Percentiles rank a stretch among this genome's conserved stretches.
Conservation (phyloP, 768 basidiomycete genomes). For the Boletus vermiculosoides region DNA sequence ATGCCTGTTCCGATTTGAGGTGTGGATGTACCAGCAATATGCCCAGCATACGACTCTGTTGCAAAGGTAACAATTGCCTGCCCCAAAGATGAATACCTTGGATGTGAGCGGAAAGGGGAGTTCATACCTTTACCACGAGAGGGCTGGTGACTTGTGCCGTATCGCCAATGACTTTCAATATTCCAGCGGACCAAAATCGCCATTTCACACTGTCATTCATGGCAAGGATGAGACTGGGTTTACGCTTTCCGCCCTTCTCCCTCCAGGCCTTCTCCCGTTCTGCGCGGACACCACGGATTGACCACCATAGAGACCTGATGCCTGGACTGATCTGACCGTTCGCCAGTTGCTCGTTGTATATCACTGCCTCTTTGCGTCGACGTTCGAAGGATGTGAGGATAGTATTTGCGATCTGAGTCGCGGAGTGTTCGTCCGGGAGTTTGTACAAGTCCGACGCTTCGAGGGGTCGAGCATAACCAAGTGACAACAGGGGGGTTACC, state of each 20-base stretch:
- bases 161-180: constrained; percentile 59
- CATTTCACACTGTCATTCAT: constrained; percentile 77
- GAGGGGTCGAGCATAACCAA: constrained; percentile 80
- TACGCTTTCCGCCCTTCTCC: constrained; percentile 57
- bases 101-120: not conserved
- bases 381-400: constrained; percentile 66
- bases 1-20: constrained; percentile 59
- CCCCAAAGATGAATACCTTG: not conserved
- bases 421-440: constrained; percentile 60
- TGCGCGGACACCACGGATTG: constrained; percentile 44
- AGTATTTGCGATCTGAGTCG: constrained; percentile 57
- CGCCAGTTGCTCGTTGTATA: constrained; percentile 69
- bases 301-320: constrained; percentile 56
- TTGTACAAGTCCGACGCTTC: constrained; percentile 81
- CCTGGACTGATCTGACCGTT: constrained; percentile 65
- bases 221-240: constrained; percentile 62
- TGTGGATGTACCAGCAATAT: constrained; percentile 33
- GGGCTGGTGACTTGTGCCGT: constrained; percentile 73
- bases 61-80: constrained; percentile 73
- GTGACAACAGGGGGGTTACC: constrained; percentile 66
- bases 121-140: constrained; percentile 67
- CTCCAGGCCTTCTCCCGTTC: constrained; percentile 65
- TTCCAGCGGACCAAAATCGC: constrained; percentile 75
- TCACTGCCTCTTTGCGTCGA: constrained; percentile 52
- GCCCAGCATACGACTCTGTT: constrained; percentile 55